These are phyloP conservation scores for Arachis monticola DNA, from an alignment of 331 rosid species.

Conservation along the genomic window DNA sequence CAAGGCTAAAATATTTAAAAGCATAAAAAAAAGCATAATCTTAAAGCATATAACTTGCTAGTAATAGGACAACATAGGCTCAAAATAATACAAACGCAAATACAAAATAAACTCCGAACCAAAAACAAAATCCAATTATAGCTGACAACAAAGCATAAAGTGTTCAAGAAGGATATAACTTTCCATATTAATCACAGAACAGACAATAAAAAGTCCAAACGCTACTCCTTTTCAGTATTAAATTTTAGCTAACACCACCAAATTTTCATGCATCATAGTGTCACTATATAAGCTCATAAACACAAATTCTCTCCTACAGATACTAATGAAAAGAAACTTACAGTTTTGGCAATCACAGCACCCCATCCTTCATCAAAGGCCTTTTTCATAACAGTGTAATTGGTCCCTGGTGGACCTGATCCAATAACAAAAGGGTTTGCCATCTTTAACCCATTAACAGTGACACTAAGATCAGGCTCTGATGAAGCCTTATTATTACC, in stretches of 20 bases:
- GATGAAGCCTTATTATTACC: conserved; percentile 24
- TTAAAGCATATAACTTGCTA: background rate
- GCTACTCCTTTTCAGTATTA: background rate
- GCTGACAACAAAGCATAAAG: background rate
- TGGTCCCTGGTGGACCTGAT: conserved; percentile 98
- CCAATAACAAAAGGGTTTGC: conserved; percentile 96
- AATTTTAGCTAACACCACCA: background rate
- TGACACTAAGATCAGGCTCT: conserved; percentile 94
- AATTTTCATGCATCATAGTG: background rate
- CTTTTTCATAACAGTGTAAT: conserved; percentile 95
- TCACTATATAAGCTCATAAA: background rate
- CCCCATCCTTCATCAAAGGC: conserved; percentile 99
- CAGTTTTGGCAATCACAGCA: conserved; percentile 98
- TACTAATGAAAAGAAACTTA: conserved; percentile 47
- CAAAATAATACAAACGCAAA: background rate
- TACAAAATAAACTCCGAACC: background rate
- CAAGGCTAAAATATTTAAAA: conserved; percentile 9
- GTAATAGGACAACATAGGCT: conserved; percentile 21
- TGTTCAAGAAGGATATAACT: background rate
- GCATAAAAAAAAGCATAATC: conserved; percentile 19
- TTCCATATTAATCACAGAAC: background rate
- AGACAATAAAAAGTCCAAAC: conserved; percentile 20
- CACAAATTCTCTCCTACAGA: conserved; percentile 19
- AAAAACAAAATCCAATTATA: background rate
- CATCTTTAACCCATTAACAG: conserved; percentile 82